Base-by-base conservation (phyloP, 2,329 filamentous ascomycete genomes). In the Fusarium miscanthi region DNA sequence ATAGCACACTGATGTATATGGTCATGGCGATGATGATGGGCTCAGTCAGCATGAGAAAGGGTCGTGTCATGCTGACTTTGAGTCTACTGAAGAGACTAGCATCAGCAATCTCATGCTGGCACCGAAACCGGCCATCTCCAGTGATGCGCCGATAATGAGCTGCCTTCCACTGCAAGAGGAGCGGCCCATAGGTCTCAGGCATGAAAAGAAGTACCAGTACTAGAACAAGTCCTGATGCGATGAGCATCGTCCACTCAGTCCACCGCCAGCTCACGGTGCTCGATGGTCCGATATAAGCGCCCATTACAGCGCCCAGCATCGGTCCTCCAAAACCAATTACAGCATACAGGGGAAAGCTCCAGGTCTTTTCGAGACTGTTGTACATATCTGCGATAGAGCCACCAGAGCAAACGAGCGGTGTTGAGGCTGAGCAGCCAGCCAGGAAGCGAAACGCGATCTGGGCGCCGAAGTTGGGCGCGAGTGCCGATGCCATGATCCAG, bases 211-310 rank as follows among this genome's bases (percentile, higher is more conserved):
- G 76, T 38, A 93, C 87, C 41, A 87, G 74, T n/a, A 83, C 78
- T 30, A 91, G 84, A 63, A 91, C 81, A 10, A 86, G 78, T 0
- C 84, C 88, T 1, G 89, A 85, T 85, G 89, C 90, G 56, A 93
- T 92, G 37, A 92, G 81, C 64, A 92, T 84, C 3, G 89, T 84
- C 81, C 91, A 93, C 77, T 92, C 90, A 0, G 85, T 84, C 88
- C 89, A 91, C n/a, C 88, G 84, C 86, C 90, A 93, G 54, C 83
- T 85, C 3, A 80, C 76, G 0, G 49, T n/a, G 6, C 84, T 85
- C 60, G 86, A 88, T 58, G 90, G 84, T 53, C 91, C 90, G 59
- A 92, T 90, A 66, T 91, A 92, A 9, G 89, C 90, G 8, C 90
- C 90, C 64, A 87, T 81, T 0, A 84, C 76, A 6, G 82, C 80